Conservation (phyloP, 2,329 filamentous ascomycete species). For the Fusarium setosum region DNA sequence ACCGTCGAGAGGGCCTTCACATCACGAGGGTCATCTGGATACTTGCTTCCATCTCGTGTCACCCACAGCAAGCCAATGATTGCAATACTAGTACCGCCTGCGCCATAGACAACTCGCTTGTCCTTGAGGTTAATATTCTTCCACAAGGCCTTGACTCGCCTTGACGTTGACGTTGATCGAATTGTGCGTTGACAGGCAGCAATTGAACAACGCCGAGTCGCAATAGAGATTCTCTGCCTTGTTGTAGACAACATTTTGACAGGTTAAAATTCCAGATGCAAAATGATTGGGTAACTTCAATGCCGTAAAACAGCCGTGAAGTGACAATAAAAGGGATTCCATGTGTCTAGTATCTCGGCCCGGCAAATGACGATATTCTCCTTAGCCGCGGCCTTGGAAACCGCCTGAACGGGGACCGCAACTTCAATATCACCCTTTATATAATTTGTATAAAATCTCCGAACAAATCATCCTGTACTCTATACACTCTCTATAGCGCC, state of each 20-base stretch:
- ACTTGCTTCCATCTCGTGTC: not conserved
- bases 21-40: conserved; percentile 1
- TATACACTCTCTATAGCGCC: no score
- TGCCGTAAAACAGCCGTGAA: not conserved
- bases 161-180: not conserved
- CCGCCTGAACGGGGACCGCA: not conserved
- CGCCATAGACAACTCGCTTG: not conserved
- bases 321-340: not conserved
- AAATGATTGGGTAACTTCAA: not conserved
- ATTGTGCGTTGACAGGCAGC: not conserved
- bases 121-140: not conserved
- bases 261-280: not conserved
- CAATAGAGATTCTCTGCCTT: not conserved
- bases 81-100: not conserved
- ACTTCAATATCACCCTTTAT: not conserved
- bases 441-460: not conserved
- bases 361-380: not conserved
- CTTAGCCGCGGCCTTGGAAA: not conserved
- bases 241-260: not conserved
- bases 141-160: not conserved
- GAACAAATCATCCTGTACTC: not conserved
- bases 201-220: not conserved
- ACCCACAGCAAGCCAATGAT: not conserved
- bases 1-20: conserved; percentile 6
- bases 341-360: not conserved